Evolutionary conservation across 352 stramenopile species (phyloP).

Genomic region (Peronospora farinosa): DNA sequence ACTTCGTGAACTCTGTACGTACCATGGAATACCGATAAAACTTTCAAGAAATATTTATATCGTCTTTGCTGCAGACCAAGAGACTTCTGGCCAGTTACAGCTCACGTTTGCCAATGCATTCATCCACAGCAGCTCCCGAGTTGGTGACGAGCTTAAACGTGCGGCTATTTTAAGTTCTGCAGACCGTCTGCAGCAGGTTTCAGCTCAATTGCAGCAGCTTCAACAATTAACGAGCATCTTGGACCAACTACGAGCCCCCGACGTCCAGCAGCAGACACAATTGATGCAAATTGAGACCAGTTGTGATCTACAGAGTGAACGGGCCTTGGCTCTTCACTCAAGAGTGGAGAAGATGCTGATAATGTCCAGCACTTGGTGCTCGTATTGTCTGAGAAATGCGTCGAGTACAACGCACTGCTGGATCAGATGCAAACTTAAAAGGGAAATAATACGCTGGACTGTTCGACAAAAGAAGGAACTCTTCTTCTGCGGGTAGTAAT

Average conservation of each 20-base stretch:
- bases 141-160: slow-evolving; percentile 49
- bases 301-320: slow-evolving; percentile 34
- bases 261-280: slow-evolving; percentile 13
- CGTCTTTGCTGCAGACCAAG: slow-evolving; percentile 28
- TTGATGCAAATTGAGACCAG: slow-evolving; percentile 32
- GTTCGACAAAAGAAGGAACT: neutral
- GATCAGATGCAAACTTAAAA: slow-evolving; percentile 40
- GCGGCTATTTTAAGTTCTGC: slow-evolving; percentile 55
- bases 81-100: slow-evolving; percentile 30
- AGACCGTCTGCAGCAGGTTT: slow-evolving; percentile 32
- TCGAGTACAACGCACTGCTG: slow-evolving; percentile 53
- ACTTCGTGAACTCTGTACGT: slow-evolving; percentile 48
- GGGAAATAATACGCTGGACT: neutral
- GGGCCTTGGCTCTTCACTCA: slow-evolving; percentile 38
- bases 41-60: slow-evolving; percentile 2
- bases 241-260: slow-evolving; percentile 30
- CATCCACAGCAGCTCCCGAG: slow-evolving; percentile 12
- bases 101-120: slow-evolving; percentile 29
- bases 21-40: neutral
- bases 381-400: slow-evolving; percentile 63
- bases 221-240: slow-evolving; percentile 44
- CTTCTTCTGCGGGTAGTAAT: neutral
- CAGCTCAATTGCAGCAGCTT: slow-evolving; percentile 38
- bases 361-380: slow-evolving; percentile 61
- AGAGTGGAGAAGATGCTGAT: slow-evolving; percentile 46